Evolutionary conservation across 2,329 filamentous ascomycete species (phyloP), one percentile per base, ranked within the genome.

Genomic region (Aspergillus sojae): DNA sequence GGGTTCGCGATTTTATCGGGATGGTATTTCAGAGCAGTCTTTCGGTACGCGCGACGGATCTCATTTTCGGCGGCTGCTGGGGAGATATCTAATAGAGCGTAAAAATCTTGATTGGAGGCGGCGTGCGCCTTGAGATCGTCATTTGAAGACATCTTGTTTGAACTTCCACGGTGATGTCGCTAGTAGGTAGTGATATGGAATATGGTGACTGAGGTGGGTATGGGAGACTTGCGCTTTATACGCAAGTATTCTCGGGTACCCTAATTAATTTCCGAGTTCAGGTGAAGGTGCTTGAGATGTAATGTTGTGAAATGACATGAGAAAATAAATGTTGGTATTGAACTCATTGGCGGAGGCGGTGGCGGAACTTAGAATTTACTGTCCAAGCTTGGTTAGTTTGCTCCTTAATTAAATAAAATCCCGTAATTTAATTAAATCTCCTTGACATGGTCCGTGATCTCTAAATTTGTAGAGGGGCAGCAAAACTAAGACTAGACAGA

Each of bases 1-100:
- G 85, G 81, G 58, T 86, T 88, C 67, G 89, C 87, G 61, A 94
- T 89, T 80, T 97, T 97, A 84, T 98, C 94, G 1, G 94, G 94
- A 77, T 98, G 94, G 82, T 94, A 93, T 73, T 92, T 93, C n/a
- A 97, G 83, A 4, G 93, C 93, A 34, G 90, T 89, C 71, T 92
- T 91, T 63, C 93, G 88, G 83, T 94, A 97, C 52, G 92, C 93
- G 69, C 91, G 89, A 67, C 92, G 89, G 72, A 96, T 90, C 66
- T 93, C 90, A n/a, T 87, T 81, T 61, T 90, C 89, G 23, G 84
- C 80, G 0, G 89, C 87, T 21, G 88, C 84, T 23, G 88, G 83
- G 61, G 88, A 82, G 57, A 95, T 83, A 61, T 85, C 86, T 19
- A 96, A 86, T 30, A 96, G 84, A 30, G 86, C 87, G 81, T 95